Evolutionary conservation across 257 asterid species (phyloP), one percentile per base, ranked within the genome.

Genomic region (Henckelia pumila): DNA sequence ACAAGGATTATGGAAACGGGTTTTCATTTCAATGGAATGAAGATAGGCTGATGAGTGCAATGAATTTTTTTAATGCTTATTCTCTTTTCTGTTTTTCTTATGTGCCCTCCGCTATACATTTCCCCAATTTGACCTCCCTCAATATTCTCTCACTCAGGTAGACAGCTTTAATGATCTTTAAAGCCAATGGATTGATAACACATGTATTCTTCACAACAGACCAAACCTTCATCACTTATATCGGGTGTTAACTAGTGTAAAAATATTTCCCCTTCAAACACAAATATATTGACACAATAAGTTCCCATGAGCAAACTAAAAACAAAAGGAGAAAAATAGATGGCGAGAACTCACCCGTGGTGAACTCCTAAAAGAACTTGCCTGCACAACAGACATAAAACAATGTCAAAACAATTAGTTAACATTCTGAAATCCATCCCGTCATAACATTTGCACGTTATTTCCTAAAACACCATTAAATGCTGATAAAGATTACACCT

Each of bases 341-440:
- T 16, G 30, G 53, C 30, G 37, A 73, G 25, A 56, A 56, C 85
- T 78, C 71, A 89, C 95, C 87, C 61, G 78, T 73, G 83, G 71
- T 64, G 86, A 70, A 72, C 78, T 75, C 71, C 68, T 73, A 63
- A 21, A 71, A 70, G 81, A 73, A 77, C 82, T 63, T 72, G 66
- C 86, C 95, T 86, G 91, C 80, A 78, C 47, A 67, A 50, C 58
- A 77, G 71, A 68, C 49, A 68, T 5, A 20, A 75, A 35, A n/a
- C 9, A 64, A 75, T 47, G 55, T 59, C 2, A 74, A 49, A 52
- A 69, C 28, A 25, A 68, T 35, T 72, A 10, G 19, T 33, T 21
- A 69, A 56, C 67, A 73, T 73, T 57, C 13, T 57, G 50, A 55
- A 61, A 22, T 21, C 58, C 20, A 20, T 63, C 57, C 35, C 10